Evolutionary conservation across 2,329 filamentous ascomycete species (phyloP).

Genomic region (Leptodontidium sp.): DNA sequence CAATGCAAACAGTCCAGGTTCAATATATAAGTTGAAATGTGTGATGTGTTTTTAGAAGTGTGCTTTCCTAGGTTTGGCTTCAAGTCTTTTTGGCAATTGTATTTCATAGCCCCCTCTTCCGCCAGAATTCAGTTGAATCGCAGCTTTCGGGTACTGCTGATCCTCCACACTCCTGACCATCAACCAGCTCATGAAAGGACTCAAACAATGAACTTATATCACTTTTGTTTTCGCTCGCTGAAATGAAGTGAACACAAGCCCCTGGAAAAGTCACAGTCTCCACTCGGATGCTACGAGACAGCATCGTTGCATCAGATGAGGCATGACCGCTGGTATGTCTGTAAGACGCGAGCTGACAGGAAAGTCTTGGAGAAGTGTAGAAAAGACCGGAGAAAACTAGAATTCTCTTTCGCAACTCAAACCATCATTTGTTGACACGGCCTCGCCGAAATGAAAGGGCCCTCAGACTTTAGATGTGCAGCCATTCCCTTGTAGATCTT

Average conservation of each 20-base stretch:
- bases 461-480: neutral
- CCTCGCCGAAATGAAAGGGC: constrained; percentile 1
- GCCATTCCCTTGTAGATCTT: constrained; percentile 16
- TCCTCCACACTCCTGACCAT: neutral
- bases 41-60: no score
- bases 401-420: neutral
- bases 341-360: neutral
- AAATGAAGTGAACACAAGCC: neutral
- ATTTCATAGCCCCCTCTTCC: no score
- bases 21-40: no score
- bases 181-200: neutral
- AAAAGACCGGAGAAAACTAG: neutral
- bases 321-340: constrained; percentile 9
- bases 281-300: constrained; percentile 13
- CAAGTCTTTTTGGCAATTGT: no score
- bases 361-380: neutral
- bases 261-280: neutral
- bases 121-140: no score
- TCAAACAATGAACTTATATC: neutral
- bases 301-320: constrained; percentile 8
- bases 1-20: no score
- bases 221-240: neutral
- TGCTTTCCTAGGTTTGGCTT: no score
- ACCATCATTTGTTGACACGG: neutral
- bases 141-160: no score